phyloP scores from a whole-genome alignment of 176 grass and related monocot species.

The Avena eriantha region DNA sequence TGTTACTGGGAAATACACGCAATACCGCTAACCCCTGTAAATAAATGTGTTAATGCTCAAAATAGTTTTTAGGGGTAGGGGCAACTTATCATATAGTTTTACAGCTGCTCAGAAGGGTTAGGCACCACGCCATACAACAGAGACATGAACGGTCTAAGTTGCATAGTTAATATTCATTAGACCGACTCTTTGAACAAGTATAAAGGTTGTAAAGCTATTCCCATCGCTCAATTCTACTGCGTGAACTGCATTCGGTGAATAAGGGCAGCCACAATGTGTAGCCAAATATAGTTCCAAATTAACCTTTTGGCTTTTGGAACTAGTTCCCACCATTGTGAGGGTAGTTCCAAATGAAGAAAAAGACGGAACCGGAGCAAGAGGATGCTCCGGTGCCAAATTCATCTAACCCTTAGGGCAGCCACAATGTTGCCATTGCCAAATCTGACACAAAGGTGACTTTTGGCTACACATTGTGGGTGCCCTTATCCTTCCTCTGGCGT shows the following conservation, averaged over 20 bases:
- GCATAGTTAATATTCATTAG: background rate
- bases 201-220: conserved; percentile 12
- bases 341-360: no score
- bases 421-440: no score
- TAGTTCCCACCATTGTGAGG: no score
- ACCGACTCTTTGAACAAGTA: background rate
- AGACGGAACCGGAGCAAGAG: no score
- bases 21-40: background rate
- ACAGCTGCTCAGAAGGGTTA: background rate
- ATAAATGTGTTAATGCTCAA: background rate
- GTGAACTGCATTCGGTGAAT: background rate
- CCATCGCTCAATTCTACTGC: background rate
- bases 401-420: no score
- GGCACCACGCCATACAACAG: background rate
- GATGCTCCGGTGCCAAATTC: no score
- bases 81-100: background rate
- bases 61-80: background rate
- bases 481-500: no score
- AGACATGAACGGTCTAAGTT: background rate
- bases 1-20: background rate
- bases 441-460: no score
- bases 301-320: no score
- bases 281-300: no score
- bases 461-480: no score
- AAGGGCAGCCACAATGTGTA: no score